Base-by-base conservation (phyloP, 1,139 yeast species). In the Diutina scorzettiae region DNA sequence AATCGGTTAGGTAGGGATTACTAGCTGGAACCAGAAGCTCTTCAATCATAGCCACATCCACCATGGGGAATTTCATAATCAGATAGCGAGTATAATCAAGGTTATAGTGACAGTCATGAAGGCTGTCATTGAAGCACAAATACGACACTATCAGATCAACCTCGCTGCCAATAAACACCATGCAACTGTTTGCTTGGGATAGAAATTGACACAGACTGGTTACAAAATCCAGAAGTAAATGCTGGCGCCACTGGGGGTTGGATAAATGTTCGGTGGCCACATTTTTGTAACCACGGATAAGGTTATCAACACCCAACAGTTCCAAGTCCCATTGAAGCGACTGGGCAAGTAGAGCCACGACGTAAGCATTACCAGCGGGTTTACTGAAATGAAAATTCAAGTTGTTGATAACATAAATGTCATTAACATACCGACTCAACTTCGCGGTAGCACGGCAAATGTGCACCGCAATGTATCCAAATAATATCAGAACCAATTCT, bases 321-420 rank as follows among this genome's bases (percentile, higher is more conserved):
- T 17, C 27, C n/a, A 9, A 44, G 12, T 34, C 41, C 33, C 24
- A 48, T 64, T 76, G 42, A 64, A 67, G 37, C 71, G 52, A 25
- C 68, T 52, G 39, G 71, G 73, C 19, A 71, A 64, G 1, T 69
- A 60, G 33, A 69, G 63, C 43, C 62, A 57, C 42, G 76, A 77
- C 3, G 64, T 63, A 39, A 77, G 47, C 33, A 60, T 61, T 37
- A 54, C 27, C 1, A 47, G 42, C 9, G 56, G 42, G 20, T 33
- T 32, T 27, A 34, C 42, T 1, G 29, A 4, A 5, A 42, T 34
- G 16, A 14, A 23, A 34, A 5, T 28, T 20, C 20, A 34, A 21
- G 9, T 42, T 32, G 9, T 37, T 27, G 1, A 43, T 20, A 1
- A 53, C 44, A 52, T 41, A 45, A 21, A 50, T 56, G 1, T 53